Conservation (phyloP, 352 stramenopile genomes). For the Phytophthora quininea region DNA sequence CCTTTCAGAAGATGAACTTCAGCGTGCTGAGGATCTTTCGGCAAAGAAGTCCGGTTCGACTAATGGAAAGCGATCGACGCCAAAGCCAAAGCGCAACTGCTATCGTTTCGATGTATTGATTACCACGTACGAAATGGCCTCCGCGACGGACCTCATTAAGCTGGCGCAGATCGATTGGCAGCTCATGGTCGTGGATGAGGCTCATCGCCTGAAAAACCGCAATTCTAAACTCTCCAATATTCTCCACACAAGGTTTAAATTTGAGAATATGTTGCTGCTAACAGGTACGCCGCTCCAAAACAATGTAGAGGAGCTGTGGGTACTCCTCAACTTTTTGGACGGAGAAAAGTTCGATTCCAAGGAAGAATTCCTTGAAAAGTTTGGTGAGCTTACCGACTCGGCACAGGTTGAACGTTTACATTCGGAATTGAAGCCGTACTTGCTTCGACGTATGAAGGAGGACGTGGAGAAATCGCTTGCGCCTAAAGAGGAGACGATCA, state of each 20-base stretch:
- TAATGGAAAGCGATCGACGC: conserved; percentile 22
- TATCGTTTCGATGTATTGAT: conserved; percentile 99
- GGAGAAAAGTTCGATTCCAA: conserved; percentile 92
- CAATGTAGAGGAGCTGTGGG: conserved; percentile 95
- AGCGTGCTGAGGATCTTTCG: conserved; percentile 38
- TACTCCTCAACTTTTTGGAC: conserved; percentile 99
- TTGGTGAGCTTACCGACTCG: conserved; percentile 93
- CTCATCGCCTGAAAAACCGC: conserved; percentile 98
- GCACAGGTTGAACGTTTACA: conserved; percentile 90
- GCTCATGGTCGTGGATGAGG: conserved; percentile 98
- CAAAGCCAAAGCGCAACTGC: conserved; percentile 55
- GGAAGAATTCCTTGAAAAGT: conserved; percentile 94
- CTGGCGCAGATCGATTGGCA: conserved; percentile 95
- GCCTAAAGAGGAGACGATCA: conserved; percentile 90
- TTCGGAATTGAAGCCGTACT: conserved; percentile 81
- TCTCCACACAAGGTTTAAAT: conserved; percentile 80
- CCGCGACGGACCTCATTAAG: conserved; percentile 93
- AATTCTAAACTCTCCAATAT: conserved; percentile 95
- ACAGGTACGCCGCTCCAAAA: conserved; percentile 93
- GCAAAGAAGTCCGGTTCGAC: conserved; percentile 26
- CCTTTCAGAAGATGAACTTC: conserved; percentile 55
- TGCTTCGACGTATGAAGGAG: conserved; percentile 90
- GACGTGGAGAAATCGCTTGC: conserved; percentile 90
- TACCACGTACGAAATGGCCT: conserved; percentile 99
- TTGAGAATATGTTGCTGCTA: conserved; percentile 88